Percentiles rank a stretch among this genome's conserved stretches.
phyloP scores from a whole-genome alignment of 75 land plant species.

The Azolla pinnata region DNA sequence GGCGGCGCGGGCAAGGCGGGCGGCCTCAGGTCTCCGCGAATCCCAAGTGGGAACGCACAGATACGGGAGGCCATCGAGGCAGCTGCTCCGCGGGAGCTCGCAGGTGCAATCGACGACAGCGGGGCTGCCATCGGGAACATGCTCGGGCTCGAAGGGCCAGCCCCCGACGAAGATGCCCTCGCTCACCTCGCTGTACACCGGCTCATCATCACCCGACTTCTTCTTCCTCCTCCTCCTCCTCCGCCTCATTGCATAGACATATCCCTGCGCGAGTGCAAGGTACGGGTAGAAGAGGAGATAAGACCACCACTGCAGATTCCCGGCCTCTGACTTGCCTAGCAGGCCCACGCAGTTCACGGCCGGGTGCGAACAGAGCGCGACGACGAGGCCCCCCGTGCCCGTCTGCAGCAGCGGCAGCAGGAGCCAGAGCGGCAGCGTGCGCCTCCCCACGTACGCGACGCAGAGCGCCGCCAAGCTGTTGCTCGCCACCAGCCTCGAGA shows the following conservation, averaged over 20 bases:
- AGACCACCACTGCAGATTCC: constrained; percentile 71
- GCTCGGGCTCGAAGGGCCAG: constrained; percentile 46
- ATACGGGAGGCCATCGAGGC: constrained; percentile 27
- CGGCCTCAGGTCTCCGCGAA: constrained; percentile 52
- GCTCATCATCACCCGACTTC: constrained; percentile 43
- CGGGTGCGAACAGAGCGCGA: constrained; percentile 52
- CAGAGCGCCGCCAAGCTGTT: constrained; percentile 23
- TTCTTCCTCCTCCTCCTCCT: constrained; percentile 33
- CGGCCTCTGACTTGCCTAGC: constrained; percentile 46
- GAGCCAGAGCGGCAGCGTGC: constrained; percentile 9
- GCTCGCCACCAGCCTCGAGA: constrained; percentile 33
- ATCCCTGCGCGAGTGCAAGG: constrained; percentile 31
- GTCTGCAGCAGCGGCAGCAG: constrained; percentile 44
- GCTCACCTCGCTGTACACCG: constrained; percentile 43
- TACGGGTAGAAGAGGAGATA: constrained; percentile 43
- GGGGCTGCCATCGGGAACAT: constrained; percentile 57
- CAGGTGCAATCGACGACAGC: constrained; percentile 83
- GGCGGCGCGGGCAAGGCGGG: constrained; percentile 63
- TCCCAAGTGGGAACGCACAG: constrained; percentile 82
- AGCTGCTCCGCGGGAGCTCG: constrained; percentile 55
- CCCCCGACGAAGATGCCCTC: constrained; percentile 78
- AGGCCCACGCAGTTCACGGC: constrained; percentile 45
- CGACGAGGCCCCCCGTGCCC: constrained; percentile 41
- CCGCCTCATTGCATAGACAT: constrained; percentile 39
- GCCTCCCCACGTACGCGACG: constrained; percentile 10